Conservation (phyloP, 352 stramenopile genomes). For the Phytophthora cryptogea region DNA sequence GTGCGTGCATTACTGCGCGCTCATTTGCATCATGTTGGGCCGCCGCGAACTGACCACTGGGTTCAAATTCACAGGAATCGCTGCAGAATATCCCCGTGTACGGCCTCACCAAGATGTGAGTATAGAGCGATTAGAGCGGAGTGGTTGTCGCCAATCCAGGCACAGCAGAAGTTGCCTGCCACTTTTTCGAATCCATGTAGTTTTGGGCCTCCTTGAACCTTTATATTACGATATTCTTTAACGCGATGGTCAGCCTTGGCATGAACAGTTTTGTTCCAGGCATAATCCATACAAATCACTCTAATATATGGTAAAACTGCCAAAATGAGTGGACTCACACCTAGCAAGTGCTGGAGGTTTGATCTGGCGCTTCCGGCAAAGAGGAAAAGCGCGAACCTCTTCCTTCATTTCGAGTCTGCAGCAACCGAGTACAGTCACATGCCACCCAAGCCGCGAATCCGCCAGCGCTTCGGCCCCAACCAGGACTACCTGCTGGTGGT, state of each 20-base stretch:
- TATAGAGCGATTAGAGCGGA: background rate
- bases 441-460: conserved; percentile 34
- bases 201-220: background rate
- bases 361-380: conserved; percentile 10
- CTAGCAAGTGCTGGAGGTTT: background rate
- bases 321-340: background rate
- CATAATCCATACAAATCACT: background rate
- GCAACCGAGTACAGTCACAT: conserved; percentile 1
- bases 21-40: background rate
- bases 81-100: conserved; percentile 56
- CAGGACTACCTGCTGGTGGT: conserved; percentile 39
- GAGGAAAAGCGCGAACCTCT: conserved; percentile 19
- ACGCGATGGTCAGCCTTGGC: background rate
- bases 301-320: background rate
- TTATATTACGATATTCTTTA: background rate
- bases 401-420: no score
- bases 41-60: conserved; percentile 18
- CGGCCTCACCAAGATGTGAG: conserved; percentile 58
- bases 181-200: no score
- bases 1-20: conserved; percentile 29
- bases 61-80: conserved; percentile 35
- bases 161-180: no score
- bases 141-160: no score
- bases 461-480: conserved; percentile 34
- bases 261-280: background rate